These are phyloP conservation scores for Solanum clarkiae DNA, from an alignment of 257 asterid genomes.

Conservation along the genomic window DNA sequence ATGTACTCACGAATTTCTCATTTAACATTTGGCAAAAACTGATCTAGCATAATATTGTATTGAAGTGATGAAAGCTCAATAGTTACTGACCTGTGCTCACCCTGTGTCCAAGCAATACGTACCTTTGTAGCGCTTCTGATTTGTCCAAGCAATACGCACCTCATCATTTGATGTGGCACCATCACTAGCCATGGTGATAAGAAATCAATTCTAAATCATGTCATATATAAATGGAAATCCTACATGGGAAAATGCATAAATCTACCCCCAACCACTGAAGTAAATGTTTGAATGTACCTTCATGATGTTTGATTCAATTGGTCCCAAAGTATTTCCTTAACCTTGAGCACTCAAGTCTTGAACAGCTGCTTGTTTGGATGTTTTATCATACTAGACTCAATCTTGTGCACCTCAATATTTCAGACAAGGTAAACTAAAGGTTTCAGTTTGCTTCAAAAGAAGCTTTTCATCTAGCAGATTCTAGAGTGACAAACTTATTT, in stretches of 20 bases:
- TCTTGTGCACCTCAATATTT: constrained; percentile 52
- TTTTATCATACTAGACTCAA: constrained; percentile 78
- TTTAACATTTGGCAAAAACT: not conserved
- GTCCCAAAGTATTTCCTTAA: constrained; percentile 80
- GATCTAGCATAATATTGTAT: not conserved
- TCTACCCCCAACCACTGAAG: not conserved
- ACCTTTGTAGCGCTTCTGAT: not conserved
- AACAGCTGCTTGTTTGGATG: constrained; percentile 87
- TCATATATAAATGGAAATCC: not conserved
- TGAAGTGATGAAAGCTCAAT: not conserved
- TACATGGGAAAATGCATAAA: not conserved
- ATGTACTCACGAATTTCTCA: not conserved
- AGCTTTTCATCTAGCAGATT: not conserved
- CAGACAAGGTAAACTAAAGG: not conserved
- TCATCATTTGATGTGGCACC: not conserved
- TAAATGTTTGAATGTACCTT: constrained; percentile 28
- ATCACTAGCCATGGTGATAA: not conserved
- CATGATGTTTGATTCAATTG: constrained; percentile 22
- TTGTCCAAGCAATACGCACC: not conserved
- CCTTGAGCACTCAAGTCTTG: constrained; percentile 51
- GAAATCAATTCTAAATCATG: not conserved
- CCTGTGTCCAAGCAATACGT: not conserved
- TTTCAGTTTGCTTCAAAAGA: not conserved
- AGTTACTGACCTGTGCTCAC: not conserved
- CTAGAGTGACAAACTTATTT: not conserved